Evolutionary conservation across 805 yeast species (phyloP).

Genomic region (Blastobotrys mokoenaii): DNA sequence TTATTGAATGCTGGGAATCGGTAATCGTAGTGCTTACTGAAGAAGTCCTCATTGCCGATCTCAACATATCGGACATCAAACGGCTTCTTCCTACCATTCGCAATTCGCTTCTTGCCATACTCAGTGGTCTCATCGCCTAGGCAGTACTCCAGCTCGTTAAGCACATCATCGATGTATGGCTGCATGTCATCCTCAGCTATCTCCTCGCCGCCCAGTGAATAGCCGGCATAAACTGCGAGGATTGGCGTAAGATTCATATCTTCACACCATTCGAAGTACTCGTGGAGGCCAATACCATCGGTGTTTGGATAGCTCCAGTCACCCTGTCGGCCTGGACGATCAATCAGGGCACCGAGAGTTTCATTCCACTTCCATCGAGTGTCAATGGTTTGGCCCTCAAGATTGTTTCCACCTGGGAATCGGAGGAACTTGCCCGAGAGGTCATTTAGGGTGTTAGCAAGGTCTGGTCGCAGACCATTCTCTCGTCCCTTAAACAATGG

Average conservation of each 20-base stretch:
- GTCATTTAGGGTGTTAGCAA: not conserved
- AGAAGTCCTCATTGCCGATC: not conserved
- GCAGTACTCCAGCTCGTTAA: not conserved
- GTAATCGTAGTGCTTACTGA: not conserved
- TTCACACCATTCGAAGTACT: constrained; percentile 1
- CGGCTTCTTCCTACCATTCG: not conserved
- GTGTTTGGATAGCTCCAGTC: not conserved
- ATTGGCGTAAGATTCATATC: not conserved
- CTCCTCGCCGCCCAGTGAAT: not conserved
- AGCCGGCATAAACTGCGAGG: not conserved
- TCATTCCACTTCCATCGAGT: not conserved
- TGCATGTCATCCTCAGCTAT: not conserved
- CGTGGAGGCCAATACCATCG: constrained; percentile 1
- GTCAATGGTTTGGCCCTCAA: not conserved
- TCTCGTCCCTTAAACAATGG: not conserved
- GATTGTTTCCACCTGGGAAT: constrained; percentile 1
- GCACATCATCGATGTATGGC: not conserved
- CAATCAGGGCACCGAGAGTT: not conserved
- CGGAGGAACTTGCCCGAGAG: not conserved
- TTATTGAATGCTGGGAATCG: not conserved
- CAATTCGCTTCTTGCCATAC: not conserved
- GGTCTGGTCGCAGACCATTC: not conserved
- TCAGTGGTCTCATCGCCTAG: not conserved
- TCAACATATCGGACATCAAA: not conserved
- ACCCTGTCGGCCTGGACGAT: constrained; percentile 1